These are phyloP conservation scores for Kokia cookei DNA, from an alignment of 441 rosid species.

Conservation along the genomic window DNA sequence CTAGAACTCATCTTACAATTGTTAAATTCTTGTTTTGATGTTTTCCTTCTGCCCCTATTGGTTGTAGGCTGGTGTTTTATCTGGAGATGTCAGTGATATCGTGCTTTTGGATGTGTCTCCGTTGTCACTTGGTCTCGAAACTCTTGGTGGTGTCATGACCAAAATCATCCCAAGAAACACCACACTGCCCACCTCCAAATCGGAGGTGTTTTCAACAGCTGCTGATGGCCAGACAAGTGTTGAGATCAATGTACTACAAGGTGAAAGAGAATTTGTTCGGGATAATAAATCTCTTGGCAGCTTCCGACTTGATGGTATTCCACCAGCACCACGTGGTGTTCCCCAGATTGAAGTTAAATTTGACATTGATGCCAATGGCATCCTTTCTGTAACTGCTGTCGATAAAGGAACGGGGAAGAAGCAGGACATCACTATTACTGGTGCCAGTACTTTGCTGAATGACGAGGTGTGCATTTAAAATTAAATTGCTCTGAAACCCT, in stretches of 20 bases:
- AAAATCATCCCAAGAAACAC: slow-evolving; percentile 88
- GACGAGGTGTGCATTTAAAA: slow-evolving; percentile 50
- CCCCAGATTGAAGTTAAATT: slow-evolving; percentile 95
- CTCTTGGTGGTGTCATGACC: slow-evolving; percentile 96
- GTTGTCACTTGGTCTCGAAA: slow-evolving; percentile 82
- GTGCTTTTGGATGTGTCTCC: slow-evolving; percentile 90
- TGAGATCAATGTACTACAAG: slow-evolving; percentile 90
- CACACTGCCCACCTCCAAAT: slow-evolving; percentile 88
- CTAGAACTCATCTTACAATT: not conserved
- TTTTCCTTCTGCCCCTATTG: not conserved
- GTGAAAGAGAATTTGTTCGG: slow-evolving; percentile 94
- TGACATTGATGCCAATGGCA: slow-evolving; percentile 97
- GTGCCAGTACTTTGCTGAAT: slow-evolving; percentile 91
- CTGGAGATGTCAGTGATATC: slow-evolving; percentile 94
- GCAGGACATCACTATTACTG: slow-evolving; percentile 95
- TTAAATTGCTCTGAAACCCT: not conserved
- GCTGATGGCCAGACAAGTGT: slow-evolving; percentile 98
- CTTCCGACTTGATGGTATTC: slow-evolving; percentile 89
- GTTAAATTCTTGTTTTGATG: not conserved
- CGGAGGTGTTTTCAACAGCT: slow-evolving; percentile 93
- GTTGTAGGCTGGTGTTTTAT: slow-evolving; percentile 80
- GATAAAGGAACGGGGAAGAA: slow-evolving; percentile 96
- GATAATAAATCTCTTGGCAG: slow-evolving; percentile 94
- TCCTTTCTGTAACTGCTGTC: slow-evolving; percentile 74
- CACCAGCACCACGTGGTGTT: slow-evolving; percentile 93